A percentile compares a stretch with the other conserved stretches of the same genome.
These are phyloP conservation scores for Luffa acutangula DNA, from an alignment of 306 rosid species.

Conservation along the genomic window DNA sequence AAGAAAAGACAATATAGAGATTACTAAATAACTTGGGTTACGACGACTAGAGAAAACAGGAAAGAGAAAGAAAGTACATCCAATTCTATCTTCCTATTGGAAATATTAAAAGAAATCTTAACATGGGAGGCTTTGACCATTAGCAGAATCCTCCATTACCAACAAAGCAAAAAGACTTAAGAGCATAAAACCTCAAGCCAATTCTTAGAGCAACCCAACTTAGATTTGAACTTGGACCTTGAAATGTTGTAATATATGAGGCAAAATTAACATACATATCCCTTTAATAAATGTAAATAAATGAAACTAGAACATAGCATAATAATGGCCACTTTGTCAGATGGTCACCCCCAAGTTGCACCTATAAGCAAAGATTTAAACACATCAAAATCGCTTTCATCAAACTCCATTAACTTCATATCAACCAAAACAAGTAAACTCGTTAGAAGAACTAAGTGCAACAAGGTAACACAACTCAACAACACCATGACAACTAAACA, in stretches of 20 bases:
- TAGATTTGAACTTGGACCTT: not conserved
- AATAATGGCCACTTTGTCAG: no score
- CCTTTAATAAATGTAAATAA: no score
- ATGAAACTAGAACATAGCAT: no score
- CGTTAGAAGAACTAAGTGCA: no score
- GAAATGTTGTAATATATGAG: not conserved
- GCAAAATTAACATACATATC: not conserved
- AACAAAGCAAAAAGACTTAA: not conserved
- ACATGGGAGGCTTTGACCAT: not conserved
- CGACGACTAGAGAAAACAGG: not conserved
- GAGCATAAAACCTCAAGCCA: not conserved
- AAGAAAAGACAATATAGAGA: slow-evolving; percentile 2
- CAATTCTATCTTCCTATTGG: not conserved
- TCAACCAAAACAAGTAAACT: no score
- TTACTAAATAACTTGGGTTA: slow-evolving; percentile 6
- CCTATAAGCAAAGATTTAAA: no score
- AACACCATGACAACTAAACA: no score
- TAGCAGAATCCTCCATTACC: not conserved
- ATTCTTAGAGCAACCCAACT: not conserved
- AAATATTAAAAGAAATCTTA: not conserved
- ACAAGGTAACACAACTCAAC: no score
- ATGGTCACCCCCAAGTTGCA: no score
- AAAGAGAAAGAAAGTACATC: not conserved
- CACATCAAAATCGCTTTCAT: no score
- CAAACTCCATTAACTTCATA: no score